phyloP scores from a whole-genome alignment of 169 alveolate species.

The Cryptosporidium ryanae region DNA sequence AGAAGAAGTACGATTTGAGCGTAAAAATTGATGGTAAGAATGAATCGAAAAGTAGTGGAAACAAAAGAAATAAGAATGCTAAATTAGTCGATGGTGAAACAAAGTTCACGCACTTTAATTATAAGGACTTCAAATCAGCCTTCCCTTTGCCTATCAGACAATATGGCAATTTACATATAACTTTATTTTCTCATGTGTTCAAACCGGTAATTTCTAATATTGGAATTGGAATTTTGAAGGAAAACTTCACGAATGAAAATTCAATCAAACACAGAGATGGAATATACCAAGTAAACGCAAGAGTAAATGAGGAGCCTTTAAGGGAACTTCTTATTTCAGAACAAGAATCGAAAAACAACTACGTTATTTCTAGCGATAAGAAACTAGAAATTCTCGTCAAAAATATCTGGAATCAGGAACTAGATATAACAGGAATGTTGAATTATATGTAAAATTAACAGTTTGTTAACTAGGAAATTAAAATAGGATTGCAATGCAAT shows the following conservation, averaged over 20 bases:
- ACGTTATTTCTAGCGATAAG: not conserved
- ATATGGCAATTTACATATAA: conserved; percentile 45
- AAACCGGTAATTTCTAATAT: conserved; percentile 35
- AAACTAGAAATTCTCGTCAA: conserved; percentile 8
- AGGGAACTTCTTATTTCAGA: conserved; percentile 8
- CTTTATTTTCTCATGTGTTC: conserved; percentile 24
- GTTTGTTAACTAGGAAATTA: too few species aligned
- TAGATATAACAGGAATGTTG: conserved; percentile 13
- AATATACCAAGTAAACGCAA: not conserved
- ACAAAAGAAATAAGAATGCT: not conserved
- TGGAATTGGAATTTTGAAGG: not conserved
- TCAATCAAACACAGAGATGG: not conserved
- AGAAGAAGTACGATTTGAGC: not conserved
- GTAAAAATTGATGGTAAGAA: not conserved
- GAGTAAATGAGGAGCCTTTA: conserved; percentile 11
- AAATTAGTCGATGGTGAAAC: not conserved
- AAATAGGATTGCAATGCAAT: too few species aligned
- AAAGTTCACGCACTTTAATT: not conserved
- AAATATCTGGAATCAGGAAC: conserved; percentile 4
- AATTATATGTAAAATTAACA: conserved; percentile 3
- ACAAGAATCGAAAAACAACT: not conserved
- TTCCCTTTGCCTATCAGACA: conserved; percentile 30
- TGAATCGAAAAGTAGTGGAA: not conserved
- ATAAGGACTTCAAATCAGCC: not conserved
- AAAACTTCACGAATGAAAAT: not conserved